A percentile compares a stretch with the other conserved stretches of the same genome.
Conservation (phyloP, 345 rosid genomes). For the Citrus maxima region DNA sequence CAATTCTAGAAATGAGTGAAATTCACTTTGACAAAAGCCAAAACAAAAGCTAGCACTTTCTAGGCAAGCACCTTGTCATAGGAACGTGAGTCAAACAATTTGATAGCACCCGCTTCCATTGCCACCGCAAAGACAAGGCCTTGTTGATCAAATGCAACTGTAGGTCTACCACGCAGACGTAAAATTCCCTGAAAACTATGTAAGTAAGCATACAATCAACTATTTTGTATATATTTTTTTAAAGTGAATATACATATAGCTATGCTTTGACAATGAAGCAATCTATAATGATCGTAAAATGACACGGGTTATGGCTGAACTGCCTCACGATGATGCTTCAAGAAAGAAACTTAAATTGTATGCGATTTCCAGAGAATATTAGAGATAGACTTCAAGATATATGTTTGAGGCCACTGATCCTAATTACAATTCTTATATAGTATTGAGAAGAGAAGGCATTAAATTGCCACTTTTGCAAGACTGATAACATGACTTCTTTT, state of each 20-base stretch:
- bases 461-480: background rate
- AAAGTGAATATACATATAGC: conserved; percentile 1
- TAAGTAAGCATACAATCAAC: conserved; percentile 55
- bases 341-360: background rate
- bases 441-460: background rate
- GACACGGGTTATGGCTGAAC: background rate
- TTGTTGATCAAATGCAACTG: conserved; percentile 97
- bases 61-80: conserved; percentile 71
- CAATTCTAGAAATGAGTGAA: conserved; percentile 23
- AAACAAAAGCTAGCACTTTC: background rate
- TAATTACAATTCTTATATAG: background rate
- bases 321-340: background rate
- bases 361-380: background rate
- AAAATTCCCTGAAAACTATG: conserved; percentile 82
- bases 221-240: conserved; percentile 16
- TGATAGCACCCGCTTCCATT: conserved; percentile 98
- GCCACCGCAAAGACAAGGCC: conserved; percentile 98
- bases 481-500: background rate
- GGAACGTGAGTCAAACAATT: conserved; percentile 90
- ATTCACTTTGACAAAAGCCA: background rate
- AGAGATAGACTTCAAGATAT: background rate
- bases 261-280: background rate
- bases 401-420: background rate
- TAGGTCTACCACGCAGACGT: conserved; percentile 87
- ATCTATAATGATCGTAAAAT: background rate